Evolutionary conservation across 306 rosid species (phyloP), one percentile per base, ranked within the genome.

Genomic region (Styphnolobium japonicum): DNA sequence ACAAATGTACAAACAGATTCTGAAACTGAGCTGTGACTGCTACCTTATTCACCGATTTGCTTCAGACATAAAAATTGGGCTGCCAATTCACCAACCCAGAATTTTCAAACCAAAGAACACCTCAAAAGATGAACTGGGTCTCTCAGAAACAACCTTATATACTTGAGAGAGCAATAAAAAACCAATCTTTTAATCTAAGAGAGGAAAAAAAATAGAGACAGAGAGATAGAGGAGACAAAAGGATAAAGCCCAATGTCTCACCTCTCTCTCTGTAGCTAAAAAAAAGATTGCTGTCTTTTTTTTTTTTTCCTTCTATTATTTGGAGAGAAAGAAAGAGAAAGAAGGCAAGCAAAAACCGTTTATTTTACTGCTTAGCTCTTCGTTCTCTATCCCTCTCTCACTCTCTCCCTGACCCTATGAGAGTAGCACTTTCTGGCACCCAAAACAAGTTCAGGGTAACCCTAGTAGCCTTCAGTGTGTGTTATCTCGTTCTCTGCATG

Each of bases 371-470:
- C 82, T 86, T 85, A 55, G 81, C 89, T 82, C 92, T 87, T 87
- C 93, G 83, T 89, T 87, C 93, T 90, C 92, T 65, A 80, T 74
- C 90, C 69, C 84, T 89, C 94, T 82, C 84, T 78, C 80, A 46
- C 64, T 19, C 39, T 66, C 11, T 80, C 49, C 25, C 18, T n/a
- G 8, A 73, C 72, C 71, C 70, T 71, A 2, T 49, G 48, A 71
- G 58, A 62, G 68, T 14, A 14, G 11, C 39, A 69, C 18, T 51
- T 14, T 39, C 9, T 16, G 31, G 56, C 2, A 45, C 34, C 48
- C 63, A 60, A 68, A 70, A 67, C 4, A 29, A 18, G 51, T 61
- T 46, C 49, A 31, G 33, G 31, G 40, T 81, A 93, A 89, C 98
- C 98, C 98, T 92, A 92, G 84, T 88, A 87, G 86, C 60, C 70